Evolutionary conservation across 129 eudicot genomes (phyloP).

Genomic region (Flaveria bidentis): DNA sequence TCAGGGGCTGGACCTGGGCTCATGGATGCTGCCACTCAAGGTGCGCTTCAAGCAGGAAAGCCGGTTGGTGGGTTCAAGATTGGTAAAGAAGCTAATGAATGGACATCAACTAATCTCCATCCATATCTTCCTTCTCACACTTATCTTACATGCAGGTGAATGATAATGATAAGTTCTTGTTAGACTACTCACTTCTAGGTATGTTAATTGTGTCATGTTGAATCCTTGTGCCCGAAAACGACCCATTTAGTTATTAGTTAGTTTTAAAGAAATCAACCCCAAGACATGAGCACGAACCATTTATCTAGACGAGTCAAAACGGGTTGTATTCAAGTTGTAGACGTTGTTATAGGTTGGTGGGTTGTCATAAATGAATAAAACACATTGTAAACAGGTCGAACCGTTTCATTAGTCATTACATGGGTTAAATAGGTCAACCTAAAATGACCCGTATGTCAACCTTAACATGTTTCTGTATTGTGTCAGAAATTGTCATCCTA

Average conservation of each 20-base stretch:
- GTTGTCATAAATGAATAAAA: not conserved
- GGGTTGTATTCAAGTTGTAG: not conserved
- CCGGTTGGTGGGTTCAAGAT: conserved; percentile 98
- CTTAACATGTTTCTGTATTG: not conserved
- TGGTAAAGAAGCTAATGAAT: conserved; percentile 90
- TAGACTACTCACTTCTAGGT: not conserved
- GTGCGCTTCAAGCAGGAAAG: conserved; percentile 87
- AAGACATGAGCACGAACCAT: not conserved
- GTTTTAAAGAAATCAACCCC: not conserved
- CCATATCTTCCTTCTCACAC: conserved; percentile 76
- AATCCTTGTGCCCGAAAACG: not conserved
- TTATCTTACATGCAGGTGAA: conserved; percentile 93
- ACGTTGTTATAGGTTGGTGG: not conserved
- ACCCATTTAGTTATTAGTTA: not conserved
- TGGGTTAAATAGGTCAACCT: too few relatives aligned
- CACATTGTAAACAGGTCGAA: not conserved
- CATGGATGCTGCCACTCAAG: conserved; percentile 96
- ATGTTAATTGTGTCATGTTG: not conserved
- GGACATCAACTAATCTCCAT: conserved; percentile 81
- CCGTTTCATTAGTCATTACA: not conserved
- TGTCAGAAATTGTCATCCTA: not conserved
- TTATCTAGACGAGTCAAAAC: not conserved
- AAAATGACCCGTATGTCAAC: not conserved
- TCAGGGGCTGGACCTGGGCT: conserved; percentile 99
- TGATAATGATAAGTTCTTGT: not conserved